Percentiles rank a stretch among this genome's conserved stretches.
Conservation (phyloP, 1,284 basidiomycete species). For the Pascua sp. region DNA sequence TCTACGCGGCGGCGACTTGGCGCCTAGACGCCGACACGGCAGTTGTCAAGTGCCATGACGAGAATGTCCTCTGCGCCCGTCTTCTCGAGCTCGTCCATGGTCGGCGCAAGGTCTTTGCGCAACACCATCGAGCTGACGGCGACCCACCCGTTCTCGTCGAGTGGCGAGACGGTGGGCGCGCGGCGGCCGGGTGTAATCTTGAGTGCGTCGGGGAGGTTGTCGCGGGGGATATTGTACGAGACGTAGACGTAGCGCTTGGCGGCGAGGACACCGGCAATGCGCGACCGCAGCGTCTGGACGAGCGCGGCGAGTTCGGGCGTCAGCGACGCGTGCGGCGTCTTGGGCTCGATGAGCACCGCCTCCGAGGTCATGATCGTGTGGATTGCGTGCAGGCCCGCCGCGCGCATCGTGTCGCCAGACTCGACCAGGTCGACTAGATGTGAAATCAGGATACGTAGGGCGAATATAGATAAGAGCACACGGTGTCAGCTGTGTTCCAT, state of each 20-base stretch:
- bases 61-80: conserved; percentile 88
- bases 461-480: too few species aligned
- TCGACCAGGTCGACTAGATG: conserved; percentile 51
- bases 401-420: conserved; percentile 99
- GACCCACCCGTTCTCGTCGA: conserved; percentile 79
- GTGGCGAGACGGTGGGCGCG: conserved; percentile 82
- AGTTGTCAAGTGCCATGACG: conserved; percentile 87
- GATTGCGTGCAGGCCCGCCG: conserved; percentile 90
- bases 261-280: conserved; percentile 90
- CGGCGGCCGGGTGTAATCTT: conserved; percentile 81
- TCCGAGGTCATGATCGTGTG: conserved; percentile 83
- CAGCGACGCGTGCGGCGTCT: conserved; percentile 62
- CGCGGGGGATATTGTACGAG: conserved; percentile 82
- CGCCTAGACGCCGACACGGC: conserved; percentile 66
- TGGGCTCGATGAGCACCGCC: conserved; percentile 88
- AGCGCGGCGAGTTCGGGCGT: conserved; percentile 56
- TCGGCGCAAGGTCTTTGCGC: conserved; percentile 72
- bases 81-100: conserved; percentile 84
- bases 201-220: conserved; percentile 62
- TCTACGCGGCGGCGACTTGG: neutral
- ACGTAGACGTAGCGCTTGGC: conserved; percentile 83
- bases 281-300: conserved; percentile 75
- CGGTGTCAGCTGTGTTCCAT: neutral
- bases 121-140: conserved; percentile 91
- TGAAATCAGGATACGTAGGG: conserved; percentile 35